Base-by-base conservation (phyloP, 2,329 filamentous ascomycete species). In the Tolypocladium inflatum region DNA sequence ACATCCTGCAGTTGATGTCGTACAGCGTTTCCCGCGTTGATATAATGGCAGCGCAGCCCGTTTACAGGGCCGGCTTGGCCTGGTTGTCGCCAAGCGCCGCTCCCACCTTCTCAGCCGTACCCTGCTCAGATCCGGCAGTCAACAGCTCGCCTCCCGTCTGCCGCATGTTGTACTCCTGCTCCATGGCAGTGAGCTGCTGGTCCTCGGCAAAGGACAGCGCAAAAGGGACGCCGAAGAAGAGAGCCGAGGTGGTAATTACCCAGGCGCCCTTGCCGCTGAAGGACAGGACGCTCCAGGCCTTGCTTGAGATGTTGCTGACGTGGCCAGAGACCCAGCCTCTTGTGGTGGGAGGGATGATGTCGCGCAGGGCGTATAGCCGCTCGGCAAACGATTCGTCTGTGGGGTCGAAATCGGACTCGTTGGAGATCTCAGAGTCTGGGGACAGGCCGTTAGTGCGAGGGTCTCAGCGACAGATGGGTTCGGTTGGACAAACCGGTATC, bases 171-270 rank as follows among this genome's bases (percentile, higher is more conserved):
- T 92, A 91, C 79, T 97, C 93, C 75, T 91, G 86, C 85, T 99
- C 94, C 91, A 97, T 95, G 80, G 96, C 93, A 64, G 93, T 81
- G 73, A 96, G 86, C 80, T 96, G 90, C 81, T 97, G 91, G 80
- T 99, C 94, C 80, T 99, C 94, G 63, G 89, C 87, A 72, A 91
- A 93, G 59, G 91, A 93, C 65, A 99, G 80, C 59, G 91, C 92
- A 81, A 91, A 97, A 58, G 94, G 94, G 55, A 97, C 91, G 66
- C 91, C 92, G 63, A 97, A 78, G 71, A 99, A 79, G 70, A 99
- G 83, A 60, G 90, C 91, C 61, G 88, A 92, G 63, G 92, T 96
- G 75, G 87, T 91, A 59, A 99, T 78, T 58, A 97, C 86, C 91
- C 91, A 99, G 65, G 96, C 80, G 57, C 89, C 85, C 79, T 93